phyloP scores from a whole-genome alignment of 202 grass and related monocot species.

The Setaria viridis region DNA sequence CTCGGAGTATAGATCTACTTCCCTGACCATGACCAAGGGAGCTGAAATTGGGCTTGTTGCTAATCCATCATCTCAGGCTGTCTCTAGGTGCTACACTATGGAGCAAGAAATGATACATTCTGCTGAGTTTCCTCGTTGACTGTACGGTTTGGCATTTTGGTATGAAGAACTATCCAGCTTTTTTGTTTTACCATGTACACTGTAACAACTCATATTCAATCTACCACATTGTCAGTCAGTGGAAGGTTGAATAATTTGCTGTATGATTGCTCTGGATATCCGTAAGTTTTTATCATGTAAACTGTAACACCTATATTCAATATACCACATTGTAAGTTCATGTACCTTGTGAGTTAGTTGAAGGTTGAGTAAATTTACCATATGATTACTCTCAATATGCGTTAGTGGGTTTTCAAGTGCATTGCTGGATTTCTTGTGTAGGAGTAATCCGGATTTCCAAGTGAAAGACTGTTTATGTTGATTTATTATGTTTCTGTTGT shows the following conservation, averaged over 20 bases:
- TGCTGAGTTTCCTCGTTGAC: conserved; percentile 29
- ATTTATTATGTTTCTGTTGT: not conserved
- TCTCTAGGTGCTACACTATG: conserved; percentile 42
- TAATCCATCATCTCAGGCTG: not conserved
- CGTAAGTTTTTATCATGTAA: not conserved
- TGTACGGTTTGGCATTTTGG: not conserved
- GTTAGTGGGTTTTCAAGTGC: not conserved
- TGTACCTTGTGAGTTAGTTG: not conserved
- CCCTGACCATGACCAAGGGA: conserved; percentile 1
- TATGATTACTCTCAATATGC: not conserved
- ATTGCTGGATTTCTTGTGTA: not conserved
- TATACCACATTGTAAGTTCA: not conserved
- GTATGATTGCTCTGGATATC: not conserved
- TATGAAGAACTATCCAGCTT: not conserved
- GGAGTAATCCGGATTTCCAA: not conserved
- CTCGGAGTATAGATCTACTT: conserved; percentile 2
- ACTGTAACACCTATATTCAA: not conserved
- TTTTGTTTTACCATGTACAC: conserved; percentile 3
- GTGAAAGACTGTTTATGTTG: not conserved
- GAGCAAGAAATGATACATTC: conserved; percentile 38
- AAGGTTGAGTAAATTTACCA: not conserved
- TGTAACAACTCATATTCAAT: not conserved
- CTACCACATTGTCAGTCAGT: not conserved
- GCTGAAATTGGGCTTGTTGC: conserved; percentile 6
- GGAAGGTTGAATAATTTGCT: not conserved